These are phyloP conservation scores for Crassisporium funariophilum DNA, from an alignment of 768 basidiomycete genomes.

Conservation along the genomic window DNA sequence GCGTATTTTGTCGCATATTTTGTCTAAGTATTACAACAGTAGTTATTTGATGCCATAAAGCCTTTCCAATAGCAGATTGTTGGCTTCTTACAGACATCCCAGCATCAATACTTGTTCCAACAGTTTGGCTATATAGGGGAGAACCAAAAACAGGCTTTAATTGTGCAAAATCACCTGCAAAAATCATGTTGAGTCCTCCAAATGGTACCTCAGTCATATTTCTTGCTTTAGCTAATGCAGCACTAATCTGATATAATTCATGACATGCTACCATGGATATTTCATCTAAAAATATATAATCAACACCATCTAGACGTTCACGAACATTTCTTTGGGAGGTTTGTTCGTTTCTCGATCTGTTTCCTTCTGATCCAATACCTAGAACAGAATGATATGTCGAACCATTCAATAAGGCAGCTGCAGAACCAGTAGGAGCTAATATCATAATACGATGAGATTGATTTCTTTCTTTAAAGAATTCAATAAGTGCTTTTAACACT, in stretches of 20 bases:
- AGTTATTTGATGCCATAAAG: slow-evolving; percentile 34
- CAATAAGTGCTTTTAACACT: slow-evolving; percentile 15
- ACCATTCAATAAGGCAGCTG: slow-evolving; percentile 9
- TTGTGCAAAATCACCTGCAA: slow-evolving; percentile 49
- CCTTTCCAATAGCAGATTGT: slow-evolving; percentile 29
- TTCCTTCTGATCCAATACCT: slow-evolving; percentile 16
- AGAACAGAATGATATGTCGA: slow-evolving; percentile 31
- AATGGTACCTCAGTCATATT: slow-evolving; percentile 21
- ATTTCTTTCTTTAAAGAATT: slow-evolving; percentile 1
- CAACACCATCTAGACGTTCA: slow-evolving; percentile 27
- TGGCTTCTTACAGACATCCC: slow-evolving; percentile 11
- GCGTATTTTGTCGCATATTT: slow-evolving; percentile 37
- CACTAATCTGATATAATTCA: slow-evolving; percentile 30
- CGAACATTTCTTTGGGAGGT: slow-evolving; percentile 10
- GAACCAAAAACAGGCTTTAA: slow-evolving; percentile 33
- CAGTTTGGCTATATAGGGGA: slow-evolving; percentile 12
- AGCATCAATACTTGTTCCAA: not conserved
- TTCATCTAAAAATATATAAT: slow-evolving; percentile 45
- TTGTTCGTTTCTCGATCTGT: slow-evolving; percentile 1
- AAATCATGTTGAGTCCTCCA: slow-evolving; percentile 43
- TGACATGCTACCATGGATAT: slow-evolving; percentile 40
- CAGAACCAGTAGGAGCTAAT: slow-evolving; percentile 7
- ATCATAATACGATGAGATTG: slow-evolving; percentile 6
- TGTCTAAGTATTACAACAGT: slow-evolving; percentile 33
- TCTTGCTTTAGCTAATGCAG: slow-evolving; percentile 17